A percentile compares a stretch with the other conserved stretches of the same genome.
phyloP scores from a whole-genome alignment of 345 rosid species.

The Syzygium grande region DNA sequence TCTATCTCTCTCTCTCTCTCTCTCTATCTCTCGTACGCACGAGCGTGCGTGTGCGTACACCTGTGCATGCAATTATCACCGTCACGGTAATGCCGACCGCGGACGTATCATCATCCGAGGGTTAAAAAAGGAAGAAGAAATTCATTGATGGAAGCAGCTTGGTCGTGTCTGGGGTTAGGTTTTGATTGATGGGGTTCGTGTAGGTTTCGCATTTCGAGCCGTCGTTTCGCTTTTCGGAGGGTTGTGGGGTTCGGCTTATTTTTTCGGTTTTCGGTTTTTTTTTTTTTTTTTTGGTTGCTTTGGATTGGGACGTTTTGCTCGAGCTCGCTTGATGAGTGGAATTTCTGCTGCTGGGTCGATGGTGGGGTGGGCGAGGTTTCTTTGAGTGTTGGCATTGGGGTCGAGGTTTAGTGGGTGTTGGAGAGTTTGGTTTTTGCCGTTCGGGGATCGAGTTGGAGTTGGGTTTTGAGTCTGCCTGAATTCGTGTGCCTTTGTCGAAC shows the following conservation, averaged over 20 bases:
- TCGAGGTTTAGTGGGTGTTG: neutral
- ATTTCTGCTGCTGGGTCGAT: neutral
- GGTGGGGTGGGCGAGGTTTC: neutral
- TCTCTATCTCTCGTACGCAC: neutral
- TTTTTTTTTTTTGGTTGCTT: neutral
- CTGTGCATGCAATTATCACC: constrained; percentile 5
- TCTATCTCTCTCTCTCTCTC: neutral
- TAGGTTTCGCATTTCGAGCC: neutral
- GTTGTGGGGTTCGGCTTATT: neutral
- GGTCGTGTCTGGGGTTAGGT: neutral
- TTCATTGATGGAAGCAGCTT: neutral
- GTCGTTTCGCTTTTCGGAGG: neutral
- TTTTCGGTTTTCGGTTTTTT: no score
- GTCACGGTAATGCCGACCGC: constrained; percentile 1
- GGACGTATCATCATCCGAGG: neutral
- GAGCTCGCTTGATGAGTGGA: neutral
- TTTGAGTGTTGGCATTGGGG: neutral
- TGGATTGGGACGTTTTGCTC: neutral
- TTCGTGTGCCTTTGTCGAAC: neutral
- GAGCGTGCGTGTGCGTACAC: neutral
- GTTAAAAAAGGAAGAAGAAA: neutral
- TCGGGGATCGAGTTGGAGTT: neutral
- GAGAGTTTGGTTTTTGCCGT: neutral
- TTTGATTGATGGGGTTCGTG: neutral
- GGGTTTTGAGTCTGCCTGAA: neutral